Evolutionary conservation across 371 early-diverging fungal species (phyloP).

Genomic region (Dichotomocladium elegans): DNA sequence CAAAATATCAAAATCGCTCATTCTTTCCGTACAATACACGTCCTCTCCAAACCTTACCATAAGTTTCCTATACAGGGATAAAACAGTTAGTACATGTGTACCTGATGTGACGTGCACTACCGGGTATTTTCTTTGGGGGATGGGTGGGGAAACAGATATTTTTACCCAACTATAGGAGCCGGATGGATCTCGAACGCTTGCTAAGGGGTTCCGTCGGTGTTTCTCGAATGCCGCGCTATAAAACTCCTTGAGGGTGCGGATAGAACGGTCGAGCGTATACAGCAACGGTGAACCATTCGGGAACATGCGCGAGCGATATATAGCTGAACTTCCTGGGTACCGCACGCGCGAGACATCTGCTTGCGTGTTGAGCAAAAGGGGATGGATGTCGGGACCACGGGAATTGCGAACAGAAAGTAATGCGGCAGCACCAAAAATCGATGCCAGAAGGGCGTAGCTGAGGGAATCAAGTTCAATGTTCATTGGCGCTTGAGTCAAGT

Average conservation of each 20-base stretch:
- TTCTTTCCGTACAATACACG: too few relatives aligned
- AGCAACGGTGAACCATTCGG: slow-evolving; percentile 56
- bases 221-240: slow-evolving; percentile 38
- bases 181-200: slow-evolving; percentile 11
- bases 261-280: slow-evolving; percentile 32
- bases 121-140: background rate
- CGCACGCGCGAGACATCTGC: slow-evolving; percentile 59
- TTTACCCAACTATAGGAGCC: background rate
- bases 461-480: slow-evolving; percentile 40
- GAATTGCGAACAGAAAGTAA: slow-evolving; percentile 46
- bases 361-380: slow-evolving; percentile 70
- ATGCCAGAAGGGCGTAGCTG: slow-evolving; percentile 35
- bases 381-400: slow-evolving; percentile 75
- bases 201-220: slow-evolving; percentile 23
- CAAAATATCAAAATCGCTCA: background rate
- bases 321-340: slow-evolving; percentile 64
- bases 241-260: slow-evolving; percentile 54
- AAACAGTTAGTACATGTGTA: too few relatives aligned
- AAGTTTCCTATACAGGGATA: slow-evolving; percentile 11
- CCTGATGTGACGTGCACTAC: background rate
- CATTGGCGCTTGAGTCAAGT: too few relatives aligned
- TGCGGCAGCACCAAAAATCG: slow-evolving; percentile 43
- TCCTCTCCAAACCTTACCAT: slow-evolving; percentile 28
- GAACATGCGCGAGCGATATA: slow-evolving; percentile 67
- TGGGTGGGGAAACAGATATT: background rate